Evolutionary conservation across 2,329 filamentous ascomycete genomes (phyloP).

Genomic region (Malbranchea cinnamomea): DNA sequence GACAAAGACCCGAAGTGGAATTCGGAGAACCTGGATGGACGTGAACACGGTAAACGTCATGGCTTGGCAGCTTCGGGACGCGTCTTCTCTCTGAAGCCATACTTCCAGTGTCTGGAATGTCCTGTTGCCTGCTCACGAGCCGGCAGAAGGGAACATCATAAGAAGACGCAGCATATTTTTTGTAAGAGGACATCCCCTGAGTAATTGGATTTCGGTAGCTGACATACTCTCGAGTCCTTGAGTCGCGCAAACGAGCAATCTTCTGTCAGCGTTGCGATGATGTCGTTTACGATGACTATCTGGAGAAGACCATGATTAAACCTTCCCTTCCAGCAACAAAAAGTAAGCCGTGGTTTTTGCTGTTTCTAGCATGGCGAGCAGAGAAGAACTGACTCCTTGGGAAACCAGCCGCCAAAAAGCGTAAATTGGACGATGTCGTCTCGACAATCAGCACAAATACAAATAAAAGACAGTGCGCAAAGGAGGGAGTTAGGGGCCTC

Average conservation of each 20-base stretch:
- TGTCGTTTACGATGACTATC: conserved; percentile 26
- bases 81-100: conserved; percentile 21
- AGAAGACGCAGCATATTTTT: conserved; percentile 26
- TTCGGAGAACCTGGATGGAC: conserved; percentile 14
- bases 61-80: conserved; percentile 13
- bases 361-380: conserved; percentile 5
- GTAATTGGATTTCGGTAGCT: too few relatives aligned
- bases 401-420: conserved; percentile 22
- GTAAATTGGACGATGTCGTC: conserved; percentile 29
- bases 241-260: conserved; percentile 24
- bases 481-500: conserved; percentile 75
- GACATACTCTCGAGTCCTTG: conserved; percentile 21
- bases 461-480: conserved; percentile 63
- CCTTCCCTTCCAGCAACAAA: conserved; percentile 9
- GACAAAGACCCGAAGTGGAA: conserved; percentile 17
- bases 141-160: conserved; percentile 21
- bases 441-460: conserved; percentile 67
- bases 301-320: conserved; percentile 22
- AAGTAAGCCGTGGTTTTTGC: conserved; percentile 2
- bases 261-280: conserved; percentile 27
- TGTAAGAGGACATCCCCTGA: conserved; percentile 19
- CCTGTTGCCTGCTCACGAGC: conserved; percentile 17
- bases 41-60: conserved; percentile 11
- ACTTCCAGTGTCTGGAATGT: conserved; percentile 26
- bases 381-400: too few relatives aligned